phyloP scores from a whole-genome alignment of 2,329 filamentous ascomycete genomes.

The Dactylonectria macrodidyma region DNA sequence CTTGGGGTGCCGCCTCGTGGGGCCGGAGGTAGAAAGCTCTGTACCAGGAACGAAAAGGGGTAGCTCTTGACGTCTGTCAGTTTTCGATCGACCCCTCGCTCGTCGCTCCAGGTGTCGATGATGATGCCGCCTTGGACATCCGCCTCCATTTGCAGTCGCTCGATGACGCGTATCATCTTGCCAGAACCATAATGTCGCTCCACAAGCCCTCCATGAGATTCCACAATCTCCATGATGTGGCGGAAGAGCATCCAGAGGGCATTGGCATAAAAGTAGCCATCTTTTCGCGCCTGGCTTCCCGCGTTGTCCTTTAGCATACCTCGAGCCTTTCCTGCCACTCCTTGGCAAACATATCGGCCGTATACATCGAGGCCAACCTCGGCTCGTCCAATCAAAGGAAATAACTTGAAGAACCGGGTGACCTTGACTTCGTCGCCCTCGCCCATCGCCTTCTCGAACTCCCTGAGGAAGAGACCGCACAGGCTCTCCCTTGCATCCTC shows the following conservation, averaged over 20 bases:
- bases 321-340: slow-evolving; percentile 88
- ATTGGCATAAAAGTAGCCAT: slow-evolving; percentile 92
- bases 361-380: slow-evolving; percentile 96
- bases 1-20: slow-evolving; percentile 76
- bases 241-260: slow-evolving; percentile 94
- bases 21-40: slow-evolving; percentile 87
- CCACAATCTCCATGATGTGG: slow-evolving; percentile 96
- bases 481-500: slow-evolving; percentile 90
- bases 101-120: slow-evolving; percentile 95
- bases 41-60: slow-evolving; percentile 95
- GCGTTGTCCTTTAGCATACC: slow-evolving; percentile 81
- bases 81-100: slow-evolving; percentile 85
- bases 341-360: slow-evolving; percentile 95
- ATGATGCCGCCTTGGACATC: slow-evolving; percentile 97
- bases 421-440: slow-evolving; percentile 92
- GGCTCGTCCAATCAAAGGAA: slow-evolving; percentile 90
- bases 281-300: slow-evolving; percentile 66
- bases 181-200: slow-evolving; percentile 94
- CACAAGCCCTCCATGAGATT: slow-evolving; percentile 90
- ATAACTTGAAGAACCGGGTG: slow-evolving; percentile 97
- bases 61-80: slow-evolving; percentile 98
- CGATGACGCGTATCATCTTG: slow-evolving; percentile 95
- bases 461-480: slow-evolving; percentile 90
- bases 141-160: slow-evolving; percentile 92
- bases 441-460: slow-evolving; percentile 92